These are phyloP conservation scores for Amanita subjunquillea DNA, from an alignment of 768 basidiomycete species.

Conservation along the genomic window DNA sequence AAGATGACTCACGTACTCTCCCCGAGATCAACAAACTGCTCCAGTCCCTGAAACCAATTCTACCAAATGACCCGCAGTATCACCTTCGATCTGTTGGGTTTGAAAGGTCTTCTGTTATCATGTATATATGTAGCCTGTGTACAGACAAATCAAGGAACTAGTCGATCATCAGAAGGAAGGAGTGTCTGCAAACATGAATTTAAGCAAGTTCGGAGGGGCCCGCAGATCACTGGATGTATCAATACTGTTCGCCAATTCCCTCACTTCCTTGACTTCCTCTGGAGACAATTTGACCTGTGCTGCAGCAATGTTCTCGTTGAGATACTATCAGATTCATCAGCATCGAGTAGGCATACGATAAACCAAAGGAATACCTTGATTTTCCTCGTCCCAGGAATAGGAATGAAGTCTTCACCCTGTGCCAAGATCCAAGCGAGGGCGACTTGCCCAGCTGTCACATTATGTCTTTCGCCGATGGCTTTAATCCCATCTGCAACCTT, in stretches of 20 bases:
- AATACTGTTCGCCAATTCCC: conserved; percentile 23
- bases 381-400: conserved; percentile 37
- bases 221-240: conserved; percentile 9
- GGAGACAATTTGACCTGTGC: conserved; percentile 20
- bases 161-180: too few relatives aligned
- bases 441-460: conserved; percentile 35
- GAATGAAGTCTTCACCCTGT: conserved; percentile 34
- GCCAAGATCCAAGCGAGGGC: conserved; percentile 41
- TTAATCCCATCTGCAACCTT: conserved; percentile 29
- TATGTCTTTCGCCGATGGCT: conserved; percentile 25
- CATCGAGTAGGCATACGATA: not conserved
- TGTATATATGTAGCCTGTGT: too few relatives aligned
- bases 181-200: too few relatives aligned
- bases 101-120: too few relatives aligned
- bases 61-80: too few relatives aligned
- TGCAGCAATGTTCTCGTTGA: conserved; percentile 29
- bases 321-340: not conserved
- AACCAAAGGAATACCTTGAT: conserved; percentile 17
- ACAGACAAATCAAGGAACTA: too few relatives aligned
- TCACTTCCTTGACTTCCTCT: conserved; percentile 26
- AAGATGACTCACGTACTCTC: too few relatives aligned
- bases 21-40: too few relatives aligned
- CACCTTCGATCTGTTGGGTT: too few relatives aligned
- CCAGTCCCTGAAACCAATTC: too few relatives aligned
- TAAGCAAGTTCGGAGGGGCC: too few relatives aligned